Percentiles rank a stretch among this genome's conserved stretches.
Evolutionary conservation across 1,139 yeast species (phyloP).

Genomic region (Lipomyces yarrowii): DNA sequence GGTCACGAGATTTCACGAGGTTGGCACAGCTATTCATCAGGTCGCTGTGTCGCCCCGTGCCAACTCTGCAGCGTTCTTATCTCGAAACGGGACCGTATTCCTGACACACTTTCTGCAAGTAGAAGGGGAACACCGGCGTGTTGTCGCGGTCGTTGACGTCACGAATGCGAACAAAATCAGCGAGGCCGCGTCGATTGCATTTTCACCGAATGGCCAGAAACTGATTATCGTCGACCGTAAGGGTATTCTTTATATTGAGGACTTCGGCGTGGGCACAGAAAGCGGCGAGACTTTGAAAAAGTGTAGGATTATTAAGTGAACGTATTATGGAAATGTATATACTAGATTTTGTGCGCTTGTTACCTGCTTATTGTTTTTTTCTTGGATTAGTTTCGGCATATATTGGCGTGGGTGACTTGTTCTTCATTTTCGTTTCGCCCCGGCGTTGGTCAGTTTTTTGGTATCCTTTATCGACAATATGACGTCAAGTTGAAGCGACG

Average conservation of each 20-base stretch:
- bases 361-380: background rate
- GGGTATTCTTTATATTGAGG: constrained; percentile 76
- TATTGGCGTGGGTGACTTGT: background rate
- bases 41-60: constrained; percentile 82
- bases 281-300: constrained; percentile 27
- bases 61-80: constrained; percentile 79
- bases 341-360: background rate
- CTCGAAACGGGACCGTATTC: constrained; percentile 73
- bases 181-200: constrained; percentile 75
- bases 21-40: constrained; percentile 77
- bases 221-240: constrained; percentile 76
- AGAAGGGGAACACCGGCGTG: constrained; percentile 57
- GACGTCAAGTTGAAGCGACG: background rate
- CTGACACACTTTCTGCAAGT: constrained; percentile 63
- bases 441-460: background rate
- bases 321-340: background rate
- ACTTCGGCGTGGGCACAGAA: constrained; percentile 73
- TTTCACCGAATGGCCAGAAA: constrained; percentile 80
- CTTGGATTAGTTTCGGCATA: background rate
- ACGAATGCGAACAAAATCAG: constrained; percentile 67
- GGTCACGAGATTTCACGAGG: constrained; percentile 65
- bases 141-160: constrained; percentile 76
- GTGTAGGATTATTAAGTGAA: constrained; percentile 28
- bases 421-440: background rate
- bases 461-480: background rate